These are phyloP conservation scores for Thalia dealbata DNA, from an alignment of 176 grass and related monocot genomes.

Conservation along the genomic window DNA sequence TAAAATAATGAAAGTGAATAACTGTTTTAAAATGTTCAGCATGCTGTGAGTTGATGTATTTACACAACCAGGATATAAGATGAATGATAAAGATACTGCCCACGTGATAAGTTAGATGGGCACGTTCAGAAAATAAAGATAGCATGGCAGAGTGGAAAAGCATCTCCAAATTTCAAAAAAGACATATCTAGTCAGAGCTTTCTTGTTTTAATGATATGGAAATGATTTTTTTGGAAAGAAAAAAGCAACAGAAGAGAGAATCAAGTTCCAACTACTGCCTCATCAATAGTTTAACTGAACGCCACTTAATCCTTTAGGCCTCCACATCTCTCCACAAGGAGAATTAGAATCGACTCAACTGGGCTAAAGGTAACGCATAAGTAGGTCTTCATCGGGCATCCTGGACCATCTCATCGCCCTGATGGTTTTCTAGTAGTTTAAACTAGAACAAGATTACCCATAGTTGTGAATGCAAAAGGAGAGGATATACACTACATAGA, in stretches of 20 bases:
- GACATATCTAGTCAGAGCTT: too few relatives aligned
- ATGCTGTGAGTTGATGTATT: background rate
- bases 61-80: background rate
- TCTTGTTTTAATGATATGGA: too few relatives aligned
- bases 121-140: background rate
- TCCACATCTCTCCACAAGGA: too few relatives aligned
- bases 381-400: background rate
- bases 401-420: background rate
- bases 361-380: background rate
- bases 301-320: too few relatives aligned
- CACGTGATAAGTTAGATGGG: background rate
- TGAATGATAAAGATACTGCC: background rate
- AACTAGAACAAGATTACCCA: background rate
- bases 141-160: too few relatives aligned
- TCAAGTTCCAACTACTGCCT: too few relatives aligned
- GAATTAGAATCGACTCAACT: background rate
- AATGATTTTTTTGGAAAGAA: too few relatives aligned
- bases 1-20: background rate
- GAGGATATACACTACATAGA: too few relatives aligned
- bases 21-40: too few relatives aligned
- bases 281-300: too few relatives aligned
- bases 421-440: background rate
- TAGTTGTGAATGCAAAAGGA: background rate
- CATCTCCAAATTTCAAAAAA: too few relatives aligned
- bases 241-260: too few relatives aligned